Percentiles rank a stretch among this genome's conserved stretches.
These are phyloP conservation scores for Solanum medicagineum DNA, from an alignment of 257 asterid species.

Conservation along the genomic window DNA sequence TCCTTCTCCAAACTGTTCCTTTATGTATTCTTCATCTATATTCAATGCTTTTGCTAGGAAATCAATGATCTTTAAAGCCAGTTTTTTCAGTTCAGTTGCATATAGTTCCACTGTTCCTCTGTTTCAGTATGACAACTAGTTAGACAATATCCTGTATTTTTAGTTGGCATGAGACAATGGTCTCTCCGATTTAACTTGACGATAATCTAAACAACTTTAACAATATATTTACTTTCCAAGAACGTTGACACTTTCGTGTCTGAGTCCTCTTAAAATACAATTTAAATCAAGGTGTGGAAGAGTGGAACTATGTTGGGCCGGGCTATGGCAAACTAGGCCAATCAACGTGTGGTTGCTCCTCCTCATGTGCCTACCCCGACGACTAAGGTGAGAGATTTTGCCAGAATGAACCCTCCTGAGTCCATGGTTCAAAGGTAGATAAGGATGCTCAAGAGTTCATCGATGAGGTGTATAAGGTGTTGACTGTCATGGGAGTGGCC, in stretches of 20 bases:
- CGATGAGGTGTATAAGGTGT: too few species aligned
- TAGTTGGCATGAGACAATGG: neutral
- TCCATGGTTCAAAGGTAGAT: too few species aligned
- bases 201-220: neutral
- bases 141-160: neutral
- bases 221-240: neutral
- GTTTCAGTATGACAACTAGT: neutral
- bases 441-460: too few species aligned
- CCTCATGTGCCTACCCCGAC: too few species aligned
- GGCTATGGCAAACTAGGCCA: too few species aligned
- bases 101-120: constrained; percentile 47
- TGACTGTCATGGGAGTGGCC: too few species aligned
- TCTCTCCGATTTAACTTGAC: neutral
- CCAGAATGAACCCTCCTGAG: too few species aligned
- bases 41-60: constrained; percentile 28
- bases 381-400: too few species aligned
- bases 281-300: too few species aligned
- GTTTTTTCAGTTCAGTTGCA: constrained; percentile 16
- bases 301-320: too few species aligned
- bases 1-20: neutral
- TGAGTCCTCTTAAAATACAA: neutral
- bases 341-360: too few species aligned
- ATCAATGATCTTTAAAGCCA: constrained; percentile 25
- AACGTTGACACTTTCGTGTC: neutral
- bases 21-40: constrained; percentile 27